Base-by-base conservation (phyloP, 805 yeast genomes). In the Nakazawaea laoshanensis region DNA sequence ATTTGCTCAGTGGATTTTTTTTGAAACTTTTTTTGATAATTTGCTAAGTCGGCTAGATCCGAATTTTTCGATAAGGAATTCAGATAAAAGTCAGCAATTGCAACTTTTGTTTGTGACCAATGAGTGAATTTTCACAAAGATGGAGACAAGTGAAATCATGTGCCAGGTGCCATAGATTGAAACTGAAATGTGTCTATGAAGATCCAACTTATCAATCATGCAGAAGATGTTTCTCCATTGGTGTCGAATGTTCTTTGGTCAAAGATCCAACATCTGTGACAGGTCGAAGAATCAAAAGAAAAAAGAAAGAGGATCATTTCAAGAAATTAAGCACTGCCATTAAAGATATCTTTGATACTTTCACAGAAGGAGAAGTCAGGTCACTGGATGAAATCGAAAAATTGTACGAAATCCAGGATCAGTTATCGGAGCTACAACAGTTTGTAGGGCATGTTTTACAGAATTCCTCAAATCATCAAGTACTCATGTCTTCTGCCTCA, bases 121-220 rank as follows among this genome's bases (percentile, higher is more conserved):
- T n/a, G n/a, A n/a, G n/a, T n/a, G 52, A 47, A n/a, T 68, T 68
- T 48, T 57, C 70, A 5, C 50, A 46, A 20, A 59, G 58, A 33
- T 70, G 72, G 60, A 48, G 74, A 36, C 62, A 66, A 36, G 42
- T 59, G 19, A 52, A 70, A 32, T 75, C 77, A 1, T 71, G 77
- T 52, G 76, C 76, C 4, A 49, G 77, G 37, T 71, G 77, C 41
- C 70, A 68, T 38, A 45, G 76, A 19, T 52, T 70, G 14, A 70
- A 70, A 43, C 65, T 67, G 66, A 57, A 67, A 42, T 71, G 77
- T 48, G 60, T 63, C 3, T 71, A 61, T 44, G 67, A 65, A 20
- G 65, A 66, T 40, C 74, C 74, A 2, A 41, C 48, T 12, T 59
- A 50, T 40, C 49, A 48, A 20, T 46, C 68, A 12, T 71, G 77